Evolutionary conservation across 2,329 filamentous ascomycete species (phyloP).

Genomic region (Fusarium stilboides): DNA sequence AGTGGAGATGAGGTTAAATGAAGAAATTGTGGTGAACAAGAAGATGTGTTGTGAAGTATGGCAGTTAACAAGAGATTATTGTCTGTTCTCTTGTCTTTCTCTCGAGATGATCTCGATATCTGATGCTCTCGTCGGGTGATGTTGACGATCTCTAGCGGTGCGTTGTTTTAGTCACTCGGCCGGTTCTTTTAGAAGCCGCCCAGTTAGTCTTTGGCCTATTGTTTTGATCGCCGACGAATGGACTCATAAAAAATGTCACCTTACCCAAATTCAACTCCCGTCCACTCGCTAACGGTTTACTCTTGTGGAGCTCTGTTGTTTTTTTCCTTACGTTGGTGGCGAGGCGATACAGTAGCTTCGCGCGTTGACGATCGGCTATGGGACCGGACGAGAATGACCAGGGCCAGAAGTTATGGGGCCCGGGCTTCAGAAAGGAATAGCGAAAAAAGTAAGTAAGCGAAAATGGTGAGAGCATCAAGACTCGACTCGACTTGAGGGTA

Average conservation of each 20-base stretch:
- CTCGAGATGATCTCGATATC: background rate
- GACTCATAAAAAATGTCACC: constrained; percentile 25
- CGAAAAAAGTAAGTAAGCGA: constrained; percentile 19
- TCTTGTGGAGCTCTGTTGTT: background rate
- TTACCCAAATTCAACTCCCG: constrained; percentile 21
- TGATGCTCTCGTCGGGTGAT: constrained; percentile 24
- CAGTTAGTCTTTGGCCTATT: constrained; percentile 19
- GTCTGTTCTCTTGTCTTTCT: background rate
- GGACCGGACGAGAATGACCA: constrained; percentile 16
- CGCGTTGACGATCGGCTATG: constrained; percentile 30
- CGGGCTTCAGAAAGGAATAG: background rate
- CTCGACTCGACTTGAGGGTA: background rate
- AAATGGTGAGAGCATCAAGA: constrained; percentile 2
- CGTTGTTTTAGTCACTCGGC: constrained; percentile 17
- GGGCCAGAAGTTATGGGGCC: constrained; percentile 21
- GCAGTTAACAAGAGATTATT: background rate
- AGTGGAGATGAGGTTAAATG: constrained; percentile 7
- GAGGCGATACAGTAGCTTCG: constrained; percentile 1
- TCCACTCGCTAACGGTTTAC: constrained; percentile 9
- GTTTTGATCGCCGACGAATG: constrained; percentile 14
- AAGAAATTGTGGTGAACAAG: background rate
- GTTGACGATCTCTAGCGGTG: constrained; percentile 27
- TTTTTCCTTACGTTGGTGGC: constrained; percentile 8
- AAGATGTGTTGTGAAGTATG: background rate
- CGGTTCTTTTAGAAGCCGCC: constrained; percentile 7